Conservation (phyloP, 2,329 filamentous ascomycete genomes). For the Fusarium sp. region DNA sequence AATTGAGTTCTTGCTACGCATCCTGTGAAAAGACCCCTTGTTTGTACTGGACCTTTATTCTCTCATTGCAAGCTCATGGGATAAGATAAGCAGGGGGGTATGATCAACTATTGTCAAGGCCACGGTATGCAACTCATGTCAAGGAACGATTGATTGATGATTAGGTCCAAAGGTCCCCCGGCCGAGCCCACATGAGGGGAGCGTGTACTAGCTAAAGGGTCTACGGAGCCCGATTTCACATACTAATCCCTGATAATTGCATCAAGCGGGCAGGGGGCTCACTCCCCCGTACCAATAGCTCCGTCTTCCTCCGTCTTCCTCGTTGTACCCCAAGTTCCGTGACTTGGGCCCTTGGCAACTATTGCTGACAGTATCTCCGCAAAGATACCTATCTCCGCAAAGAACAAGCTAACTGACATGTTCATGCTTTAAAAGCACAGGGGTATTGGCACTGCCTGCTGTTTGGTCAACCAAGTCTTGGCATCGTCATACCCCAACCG, state of each 20-base stretch:
- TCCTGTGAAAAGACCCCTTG: too few relatives aligned
- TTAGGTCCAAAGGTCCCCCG: background rate
- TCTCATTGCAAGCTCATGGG: too few relatives aligned
- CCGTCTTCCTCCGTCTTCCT: background rate
- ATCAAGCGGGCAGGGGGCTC: background rate
- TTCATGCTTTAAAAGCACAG: too few relatives aligned
- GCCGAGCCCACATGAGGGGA: background rate
- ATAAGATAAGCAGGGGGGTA: too few relatives aligned
- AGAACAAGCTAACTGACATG: too few relatives aligned
- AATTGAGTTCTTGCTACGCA: too few relatives aligned
- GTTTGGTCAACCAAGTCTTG: too few relatives aligned
- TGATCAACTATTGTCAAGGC: background rate
- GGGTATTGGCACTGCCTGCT: too few relatives aligned
- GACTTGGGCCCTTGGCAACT: background rate
- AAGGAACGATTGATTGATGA: background rate
- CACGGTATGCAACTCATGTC: background rate
- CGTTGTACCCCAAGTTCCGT: background rate
- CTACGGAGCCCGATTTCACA: background rate
- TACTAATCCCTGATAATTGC: background rate
- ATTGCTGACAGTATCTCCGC: too few relatives aligned
- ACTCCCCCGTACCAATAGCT: background rate
- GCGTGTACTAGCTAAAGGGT: background rate
- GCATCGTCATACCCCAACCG: too few relatives aligned
- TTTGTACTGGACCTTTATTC: too few relatives aligned
- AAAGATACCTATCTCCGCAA: too few relatives aligned